Evolutionary conservation across 1,284 basidiomycete genomes (phyloP).

Genomic region (Wallemia ichthyophaga): DNA sequence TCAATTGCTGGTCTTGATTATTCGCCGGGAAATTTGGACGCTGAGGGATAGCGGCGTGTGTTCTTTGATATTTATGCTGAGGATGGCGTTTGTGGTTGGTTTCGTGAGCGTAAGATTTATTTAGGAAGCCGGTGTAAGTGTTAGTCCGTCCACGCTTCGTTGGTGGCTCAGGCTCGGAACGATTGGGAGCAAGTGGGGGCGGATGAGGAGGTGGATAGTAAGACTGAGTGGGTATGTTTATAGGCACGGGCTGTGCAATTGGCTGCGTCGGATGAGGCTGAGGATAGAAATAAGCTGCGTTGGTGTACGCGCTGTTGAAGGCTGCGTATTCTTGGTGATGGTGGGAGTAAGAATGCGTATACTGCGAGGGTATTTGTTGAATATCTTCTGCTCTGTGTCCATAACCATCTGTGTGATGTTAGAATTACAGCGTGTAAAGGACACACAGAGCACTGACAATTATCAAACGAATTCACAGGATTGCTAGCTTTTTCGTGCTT

Average conservation of each 20-base stretch:
- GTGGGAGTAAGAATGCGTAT: no score
- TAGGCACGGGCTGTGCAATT: no score
- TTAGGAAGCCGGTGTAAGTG: neutral
- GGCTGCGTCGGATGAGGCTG: no score
- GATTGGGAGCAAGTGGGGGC: no score
- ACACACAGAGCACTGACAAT: neutral
- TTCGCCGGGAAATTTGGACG: neutral
- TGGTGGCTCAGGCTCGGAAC: neutral
- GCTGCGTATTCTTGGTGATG: no score
- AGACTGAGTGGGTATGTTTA: no score
- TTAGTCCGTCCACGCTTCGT: neutral
- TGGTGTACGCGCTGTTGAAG: no score
- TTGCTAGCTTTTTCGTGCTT: neutral
- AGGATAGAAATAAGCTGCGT: no score
- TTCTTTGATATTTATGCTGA: neutral
- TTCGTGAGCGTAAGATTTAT: neutral
- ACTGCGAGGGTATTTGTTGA: neutral
- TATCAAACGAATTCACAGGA: neutral
- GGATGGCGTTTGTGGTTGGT: neutral
- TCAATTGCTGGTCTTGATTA: neutral
- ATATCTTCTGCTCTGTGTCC: neutral
- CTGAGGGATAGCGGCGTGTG: neutral
- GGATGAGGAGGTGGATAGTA: neutral
- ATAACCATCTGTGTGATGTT: neutral
- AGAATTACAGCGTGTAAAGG: no score